Percentiles rank a stretch among this genome's conserved stretches.
Evolutionary conservation across 202 grass and related monocot species (phyloP).

Genomic region (Schoenoplectus triqueter): DNA sequence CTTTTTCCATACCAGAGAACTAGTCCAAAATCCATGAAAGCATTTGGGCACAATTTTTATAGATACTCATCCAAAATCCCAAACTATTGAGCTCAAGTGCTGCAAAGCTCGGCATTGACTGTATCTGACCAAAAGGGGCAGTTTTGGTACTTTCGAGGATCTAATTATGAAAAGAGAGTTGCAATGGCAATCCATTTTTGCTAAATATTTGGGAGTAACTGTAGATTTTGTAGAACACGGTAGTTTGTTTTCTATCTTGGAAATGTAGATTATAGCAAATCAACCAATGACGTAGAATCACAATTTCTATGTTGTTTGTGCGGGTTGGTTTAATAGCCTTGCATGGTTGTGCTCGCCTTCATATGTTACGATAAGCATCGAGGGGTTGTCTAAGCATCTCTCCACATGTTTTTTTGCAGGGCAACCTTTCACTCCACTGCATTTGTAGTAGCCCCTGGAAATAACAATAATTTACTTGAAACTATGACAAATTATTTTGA

Average conservation of each 20-base stretch:
- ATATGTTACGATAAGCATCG: conserved; percentile 91
- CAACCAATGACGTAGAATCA: conserved; percentile 2
- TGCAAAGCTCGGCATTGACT: not conserved
- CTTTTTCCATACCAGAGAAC: not conserved
- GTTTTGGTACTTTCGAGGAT: not conserved
- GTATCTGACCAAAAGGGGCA: not conserved
- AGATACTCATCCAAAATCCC: not conserved
- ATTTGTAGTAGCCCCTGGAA: conserved; percentile 94
- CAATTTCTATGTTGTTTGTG: conserved; percentile 44
- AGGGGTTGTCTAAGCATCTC: conserved; percentile 69
- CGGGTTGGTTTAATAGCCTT: conserved; percentile 52
- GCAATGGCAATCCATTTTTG: not conserved
- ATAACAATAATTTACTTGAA: conserved; percentile 6
- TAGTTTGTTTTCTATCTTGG: not conserved
- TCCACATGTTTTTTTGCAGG: conserved; percentile 95
- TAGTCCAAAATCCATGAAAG: conserved; percentile 16
- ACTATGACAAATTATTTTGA: not conserved
- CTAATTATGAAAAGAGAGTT: too few species aligned
- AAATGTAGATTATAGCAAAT: not conserved
- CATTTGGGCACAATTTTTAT: not conserved
- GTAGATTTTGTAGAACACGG: not conserved
- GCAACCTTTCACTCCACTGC: conserved; percentile 93
- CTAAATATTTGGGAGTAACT: not conserved
- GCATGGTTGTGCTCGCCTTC: conserved; percentile 98
- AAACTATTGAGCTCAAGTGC: not conserved